Percentiles rank a stretch among this genome's conserved stretches.
These are phyloP conservation scores for Nothopassalora personata DNA, from an alignment of 2,329 filamentous ascomycete genomes.

Conservation along the genomic window DNA sequence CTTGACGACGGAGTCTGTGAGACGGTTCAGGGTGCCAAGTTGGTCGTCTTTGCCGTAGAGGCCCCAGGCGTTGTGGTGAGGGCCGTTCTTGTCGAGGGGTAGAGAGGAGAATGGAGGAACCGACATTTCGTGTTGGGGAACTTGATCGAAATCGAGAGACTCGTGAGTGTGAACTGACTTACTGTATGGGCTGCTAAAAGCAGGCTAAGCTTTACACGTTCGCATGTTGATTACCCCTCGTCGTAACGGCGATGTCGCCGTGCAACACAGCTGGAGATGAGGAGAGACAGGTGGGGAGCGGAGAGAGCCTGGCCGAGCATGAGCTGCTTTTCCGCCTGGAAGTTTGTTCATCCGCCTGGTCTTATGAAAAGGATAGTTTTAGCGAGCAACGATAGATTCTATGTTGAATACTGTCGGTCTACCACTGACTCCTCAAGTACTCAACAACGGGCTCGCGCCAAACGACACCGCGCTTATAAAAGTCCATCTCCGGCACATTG, in stretches of 20 bases:
- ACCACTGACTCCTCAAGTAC: conserved; percentile 37
- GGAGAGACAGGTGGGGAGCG: conserved; percentile 6
- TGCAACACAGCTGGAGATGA: conserved; percentile 3
- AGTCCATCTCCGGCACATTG: conserved; percentile 52
- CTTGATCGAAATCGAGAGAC: conserved; percentile 3
- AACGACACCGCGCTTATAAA: conserved; percentile 54
- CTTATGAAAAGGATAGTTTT: background rate
- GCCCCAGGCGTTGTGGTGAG: conserved; percentile 41
- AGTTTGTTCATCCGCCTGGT: background rate
- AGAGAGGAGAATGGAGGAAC: conserved; percentile 47
- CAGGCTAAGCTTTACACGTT: background rate
- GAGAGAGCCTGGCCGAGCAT: conserved; percentile 6
- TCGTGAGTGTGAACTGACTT: background rate
- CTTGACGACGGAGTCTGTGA: conserved; percentile 51
- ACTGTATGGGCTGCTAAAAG: background rate
- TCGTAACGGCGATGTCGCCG: conserved; percentile 6
- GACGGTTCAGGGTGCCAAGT: conserved; percentile 57
- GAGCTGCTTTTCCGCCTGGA: background rate
- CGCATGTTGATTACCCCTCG: conserved; percentile 1
- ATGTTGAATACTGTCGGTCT: background rate
- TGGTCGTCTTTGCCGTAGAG: conserved; percentile 48
- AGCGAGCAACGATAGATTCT: background rate
- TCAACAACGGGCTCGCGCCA: conserved; percentile 53
- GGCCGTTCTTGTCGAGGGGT: conserved; percentile 44
- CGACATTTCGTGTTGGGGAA: conserved; percentile 9